phyloP scores from a whole-genome alignment of 2,329 filamentous ascomycete species.

The Incumbomyces delicatus region DNA sequence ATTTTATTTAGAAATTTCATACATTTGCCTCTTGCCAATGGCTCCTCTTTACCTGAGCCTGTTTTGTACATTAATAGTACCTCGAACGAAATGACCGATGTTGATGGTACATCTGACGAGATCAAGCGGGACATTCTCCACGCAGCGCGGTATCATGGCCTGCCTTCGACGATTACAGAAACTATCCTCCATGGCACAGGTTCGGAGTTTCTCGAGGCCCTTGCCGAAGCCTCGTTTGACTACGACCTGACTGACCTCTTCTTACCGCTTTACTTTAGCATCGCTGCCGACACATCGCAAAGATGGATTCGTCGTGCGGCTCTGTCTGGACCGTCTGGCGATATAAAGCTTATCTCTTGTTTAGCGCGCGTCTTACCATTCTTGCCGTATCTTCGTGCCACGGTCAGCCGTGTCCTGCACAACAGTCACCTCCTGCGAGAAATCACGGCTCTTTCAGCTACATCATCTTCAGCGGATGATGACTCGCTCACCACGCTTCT shows the following conservation, averaged over 20 bases:
- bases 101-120: background rate
- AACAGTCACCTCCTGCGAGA: background rate
- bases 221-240: constrained; percentile 60
- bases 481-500: constrained; percentile 40
- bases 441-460: constrained; percentile 1
- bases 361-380: constrained; percentile 18
- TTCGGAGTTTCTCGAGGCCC: constrained; percentile 58
- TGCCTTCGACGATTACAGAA: constrained; percentile 62
- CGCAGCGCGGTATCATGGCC: constrained; percentile 34
- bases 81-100: background rate
- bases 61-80: background rate
- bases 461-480: constrained; percentile 24
- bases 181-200: constrained; percentile 55
- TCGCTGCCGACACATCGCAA: constrained; percentile 75
- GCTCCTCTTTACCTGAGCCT: too few relatives aligned
- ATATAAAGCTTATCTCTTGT: constrained; percentile 27
- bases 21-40: too few relatives aligned
- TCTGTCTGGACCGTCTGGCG: constrained; percentile 11
- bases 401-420: constrained; percentile 9
- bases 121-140: constrained; percentile 33
- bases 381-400: constrained; percentile 14
- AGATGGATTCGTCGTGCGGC: constrained; percentile 48
- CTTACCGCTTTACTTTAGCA: constrained; percentile 62
- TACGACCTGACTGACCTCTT: constrained; percentile 61
- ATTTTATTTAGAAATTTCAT: too few relatives aligned